Conservation (phyloP, 257 asterid genomes). For the Eustoma russellianum region DNA sequence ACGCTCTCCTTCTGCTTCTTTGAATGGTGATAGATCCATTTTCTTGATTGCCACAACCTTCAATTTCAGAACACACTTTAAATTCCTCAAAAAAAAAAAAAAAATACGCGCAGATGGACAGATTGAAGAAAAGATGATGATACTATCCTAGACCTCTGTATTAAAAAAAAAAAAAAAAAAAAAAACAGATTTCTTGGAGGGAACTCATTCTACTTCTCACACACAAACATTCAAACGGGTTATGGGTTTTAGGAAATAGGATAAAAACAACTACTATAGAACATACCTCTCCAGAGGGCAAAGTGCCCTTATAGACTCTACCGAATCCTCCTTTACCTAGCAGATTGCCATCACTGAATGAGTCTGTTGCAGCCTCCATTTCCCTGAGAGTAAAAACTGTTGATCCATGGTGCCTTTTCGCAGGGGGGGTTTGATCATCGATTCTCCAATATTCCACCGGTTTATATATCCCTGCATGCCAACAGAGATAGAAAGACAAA, state of each 20-base stretch:
- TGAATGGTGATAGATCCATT: constrained; percentile 81
- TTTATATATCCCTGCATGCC: constrained; percentile 71
- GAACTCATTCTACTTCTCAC: too few species aligned
- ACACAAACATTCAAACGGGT: too few species aligned
- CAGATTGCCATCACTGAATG: constrained; percentile 66
- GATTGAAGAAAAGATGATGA: too few species aligned
- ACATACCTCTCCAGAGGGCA: constrained; percentile 77
- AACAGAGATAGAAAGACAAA: not conserved
- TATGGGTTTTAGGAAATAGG: too few species aligned
- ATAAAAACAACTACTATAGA: not conserved
- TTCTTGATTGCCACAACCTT: constrained; percentile 94
- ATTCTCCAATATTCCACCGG: constrained; percentile 74
- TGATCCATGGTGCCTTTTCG: constrained; percentile 64
- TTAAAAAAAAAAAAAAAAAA: too few species aligned
- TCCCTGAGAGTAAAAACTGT: constrained; percentile 70
- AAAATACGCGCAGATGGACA: too few species aligned
- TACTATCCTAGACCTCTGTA: too few species aligned
- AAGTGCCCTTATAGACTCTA: constrained; percentile 78
- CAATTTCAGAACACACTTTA: constrained; percentile 2
- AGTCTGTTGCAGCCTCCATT: constrained; percentile 81
- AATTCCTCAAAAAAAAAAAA: too few species aligned
- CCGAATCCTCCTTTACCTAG: constrained; percentile 99
- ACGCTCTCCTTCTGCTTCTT: constrained; percentile 84
- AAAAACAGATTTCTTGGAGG: too few species aligned
- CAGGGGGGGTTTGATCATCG: constrained; percentile 55